A percentile compares a stretch with the other conserved stretches of the same genome.
These are phyloP conservation scores for Neurospora intermedia DNA, from an alignment of 495 filamentous ascomycete species.

Conservation along the genomic window DNA sequence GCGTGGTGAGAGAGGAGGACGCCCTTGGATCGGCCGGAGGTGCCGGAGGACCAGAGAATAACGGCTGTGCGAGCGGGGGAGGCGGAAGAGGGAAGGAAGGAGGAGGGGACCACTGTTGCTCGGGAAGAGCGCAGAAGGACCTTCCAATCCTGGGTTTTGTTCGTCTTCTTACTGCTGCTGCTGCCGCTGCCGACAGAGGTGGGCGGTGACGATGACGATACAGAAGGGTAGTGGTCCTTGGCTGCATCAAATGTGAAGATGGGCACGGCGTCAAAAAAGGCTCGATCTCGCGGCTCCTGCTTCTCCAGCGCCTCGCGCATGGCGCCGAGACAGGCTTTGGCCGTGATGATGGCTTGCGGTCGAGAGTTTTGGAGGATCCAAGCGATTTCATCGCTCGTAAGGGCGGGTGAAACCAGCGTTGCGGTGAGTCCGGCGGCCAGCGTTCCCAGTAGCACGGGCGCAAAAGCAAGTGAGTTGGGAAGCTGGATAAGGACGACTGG, in stretches of 20 bases:
- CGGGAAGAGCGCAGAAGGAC: not conserved
- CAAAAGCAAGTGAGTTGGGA: slow-evolving; percentile 22
- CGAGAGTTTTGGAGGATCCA: slow-evolving; percentile 26
- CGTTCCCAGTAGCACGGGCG: slow-evolving; percentile 16
- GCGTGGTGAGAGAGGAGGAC: slow-evolving; percentile 60
- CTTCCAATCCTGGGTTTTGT: slow-evolving; percentile 10
- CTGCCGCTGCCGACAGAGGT: not conserved
- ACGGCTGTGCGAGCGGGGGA: slow-evolving; percentile 14
- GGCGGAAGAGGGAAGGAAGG: slow-evolving; percentile 1
- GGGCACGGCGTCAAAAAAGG: slow-evolving; percentile 13
- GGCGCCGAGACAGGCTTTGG: slow-evolving; percentile 15
- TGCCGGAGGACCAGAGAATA: slow-evolving; percentile 81
- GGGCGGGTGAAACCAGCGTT: slow-evolving; percentile 23
- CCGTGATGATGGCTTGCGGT: slow-evolving; percentile 22
- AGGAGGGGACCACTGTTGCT: not conserved
- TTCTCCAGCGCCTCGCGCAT: slow-evolving; percentile 17
- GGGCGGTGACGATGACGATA: not conserved
- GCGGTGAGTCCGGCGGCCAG: slow-evolving; percentile 23
- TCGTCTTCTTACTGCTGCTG: not conserved
- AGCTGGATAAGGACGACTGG: slow-evolving; percentile 26
- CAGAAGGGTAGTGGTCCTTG: slow-evolving; percentile 15
- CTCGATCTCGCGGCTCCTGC: slow-evolving; percentile 7
- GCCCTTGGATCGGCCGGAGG: slow-evolving; percentile 73
- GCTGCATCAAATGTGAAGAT: slow-evolving; percentile 18
- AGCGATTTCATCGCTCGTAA: slow-evolving; percentile 23